Base-by-base conservation (phyloP, 2,329 filamentous ascomycete genomes). In the Trichoderma cornu-damae region DNA sequence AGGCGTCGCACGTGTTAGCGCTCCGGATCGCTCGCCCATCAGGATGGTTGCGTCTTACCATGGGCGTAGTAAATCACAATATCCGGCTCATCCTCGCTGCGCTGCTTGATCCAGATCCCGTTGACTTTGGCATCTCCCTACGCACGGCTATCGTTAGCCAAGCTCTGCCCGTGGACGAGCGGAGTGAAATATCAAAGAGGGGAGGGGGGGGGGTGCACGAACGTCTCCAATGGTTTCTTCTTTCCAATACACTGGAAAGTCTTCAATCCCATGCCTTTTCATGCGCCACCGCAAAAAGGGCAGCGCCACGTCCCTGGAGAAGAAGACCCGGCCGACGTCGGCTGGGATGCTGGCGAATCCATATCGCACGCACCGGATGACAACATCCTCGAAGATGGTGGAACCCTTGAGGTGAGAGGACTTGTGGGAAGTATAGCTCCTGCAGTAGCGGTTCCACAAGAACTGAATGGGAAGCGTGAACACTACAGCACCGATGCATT, bases 11-110 rank as follows among this genome's bases (percentile, higher is more conserved):
- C 20, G 30, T n/a, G 22, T 58, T 34, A 60, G 57, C 35, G 30
- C 40, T 20, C 20, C 24, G n/a, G 51, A n/a, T 16, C 34, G 35
- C 35, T 42, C 38, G 30, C 40, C 12, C 18, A 18, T 34, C 16
- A 18, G 22, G 37, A 12, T 7, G 38, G 20, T n/a, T n/a, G n/a
- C n/a, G 44, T 49, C 77, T 63, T 73, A 86, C 87, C 90, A 68
- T 95, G 90, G 38, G 83, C 82, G 68, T 94, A 94, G 68, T 90
- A 93, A 2, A 95, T 72, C n/a, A 91, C 84, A 56, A 94, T 75
- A 67, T 94, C 89, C 0, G 89, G 86, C 54, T 80, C 76, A 48
- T 77, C 72, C 37, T 78, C 75, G 14, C 81, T 78, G 63, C 89
- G 79, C 43, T 80, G 73, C 40, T 81, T 80, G 48, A 91, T 82